phyloP scores from a whole-genome alignment of 805 yeast species.

The Saturnispora ahearnii region DNA sequence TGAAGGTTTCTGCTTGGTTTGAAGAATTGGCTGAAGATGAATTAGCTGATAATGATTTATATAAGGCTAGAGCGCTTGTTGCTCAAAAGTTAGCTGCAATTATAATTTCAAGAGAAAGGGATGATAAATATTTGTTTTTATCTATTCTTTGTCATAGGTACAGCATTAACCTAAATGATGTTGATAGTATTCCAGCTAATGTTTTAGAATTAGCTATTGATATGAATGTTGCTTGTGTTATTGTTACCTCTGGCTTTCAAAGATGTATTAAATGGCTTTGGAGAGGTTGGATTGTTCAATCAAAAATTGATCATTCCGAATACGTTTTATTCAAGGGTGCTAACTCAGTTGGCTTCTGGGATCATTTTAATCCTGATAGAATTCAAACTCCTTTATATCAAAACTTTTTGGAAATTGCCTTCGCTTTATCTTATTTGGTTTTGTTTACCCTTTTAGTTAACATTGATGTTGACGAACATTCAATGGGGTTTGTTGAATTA shows the following conservation, averaged over 20 bases:
- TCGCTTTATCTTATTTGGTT: slow-evolving; percentile 53
- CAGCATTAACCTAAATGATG: slow-evolving; percentile 52
- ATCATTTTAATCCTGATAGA: slow-evolving; percentile 76
- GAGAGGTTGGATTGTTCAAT: slow-evolving; percentile 88
- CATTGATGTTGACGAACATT: slow-evolving; percentile 34
- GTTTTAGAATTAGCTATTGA: slow-evolving; percentile 84
- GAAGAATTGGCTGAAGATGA: slow-evolving; percentile 48
- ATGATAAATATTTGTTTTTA: slow-evolving; percentile 56
- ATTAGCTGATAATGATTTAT: slow-evolving; percentile 59
- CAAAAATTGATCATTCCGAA: slow-evolving; percentile 56
- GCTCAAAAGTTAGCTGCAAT: slow-evolving; percentile 66
- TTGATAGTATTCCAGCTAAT: slow-evolving; percentile 54
- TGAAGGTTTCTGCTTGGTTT: slow-evolving; percentile 78
- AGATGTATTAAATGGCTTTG: slow-evolving; percentile 84
- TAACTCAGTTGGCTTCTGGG: slow-evolving; percentile 40
- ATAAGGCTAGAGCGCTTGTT: slow-evolving; percentile 50
- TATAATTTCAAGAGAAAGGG: slow-evolving; percentile 53
- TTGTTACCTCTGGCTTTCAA: slow-evolving; percentile 76
- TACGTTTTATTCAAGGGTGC: slow-evolving; percentile 58
- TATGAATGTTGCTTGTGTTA: slow-evolving; percentile 67
- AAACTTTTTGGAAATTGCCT: slow-evolving; percentile 57
- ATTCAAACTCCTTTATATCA: slow-evolving; percentile 82
- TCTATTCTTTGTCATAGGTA: slow-evolving; percentile 73
- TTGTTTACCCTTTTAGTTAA: slow-evolving; percentile 60
- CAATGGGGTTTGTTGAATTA: slow-evolving; percentile 40